Base-by-base conservation (phyloP, 768 basidiomycete genomes). In the Suillus alpinus region DNA sequence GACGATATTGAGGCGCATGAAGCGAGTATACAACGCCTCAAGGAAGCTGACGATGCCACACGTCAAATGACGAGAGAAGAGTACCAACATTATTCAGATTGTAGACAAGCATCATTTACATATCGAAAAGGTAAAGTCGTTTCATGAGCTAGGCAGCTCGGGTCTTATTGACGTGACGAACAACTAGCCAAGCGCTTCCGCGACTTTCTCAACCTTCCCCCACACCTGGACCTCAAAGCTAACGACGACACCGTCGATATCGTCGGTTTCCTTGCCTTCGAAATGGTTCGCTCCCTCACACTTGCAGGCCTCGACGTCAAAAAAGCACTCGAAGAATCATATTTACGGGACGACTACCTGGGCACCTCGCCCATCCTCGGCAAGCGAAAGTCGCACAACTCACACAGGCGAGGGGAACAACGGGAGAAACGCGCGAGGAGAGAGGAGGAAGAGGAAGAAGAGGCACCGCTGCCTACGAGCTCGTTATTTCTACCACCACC, bases 161-260 rank as follows among this genome's bases (percentile, higher is more conserved):
- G 29, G 12, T 37, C 16, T 40, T n/a, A n/a, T 41, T 57, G 40
- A 60, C 18, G 43, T 20, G 16, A 29, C n/a, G 18, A 31, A 39
- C 8, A 0, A 41, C 1, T 63, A 97, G 95, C 89, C 14, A 95
- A 95, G 75, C 92, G 95, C 6, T 98, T 98, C 76, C 84, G 92
- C 44, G 95, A 97, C 69, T 98, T 97, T 69, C 82, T 98, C 58
- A 94, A 94, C 71, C 83, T 97, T 12, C 91, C 94, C 3, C 68
- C 89, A 0, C 88, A 92, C 62, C 84, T 96, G 46, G 94, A 97
- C 68, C 81, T 94, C 62, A 92, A 91, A 76, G 86, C 91, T 34
- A 92, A 91, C 74, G 95, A 97, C 73, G 95, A 97, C 73, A 95
- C 95, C 3, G 81, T 95, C 68, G 95, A 98, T 70, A 95, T 97